Conservation (phyloP, 441 rosid genomes). For the Pelargonium exstipulatum region DNA sequence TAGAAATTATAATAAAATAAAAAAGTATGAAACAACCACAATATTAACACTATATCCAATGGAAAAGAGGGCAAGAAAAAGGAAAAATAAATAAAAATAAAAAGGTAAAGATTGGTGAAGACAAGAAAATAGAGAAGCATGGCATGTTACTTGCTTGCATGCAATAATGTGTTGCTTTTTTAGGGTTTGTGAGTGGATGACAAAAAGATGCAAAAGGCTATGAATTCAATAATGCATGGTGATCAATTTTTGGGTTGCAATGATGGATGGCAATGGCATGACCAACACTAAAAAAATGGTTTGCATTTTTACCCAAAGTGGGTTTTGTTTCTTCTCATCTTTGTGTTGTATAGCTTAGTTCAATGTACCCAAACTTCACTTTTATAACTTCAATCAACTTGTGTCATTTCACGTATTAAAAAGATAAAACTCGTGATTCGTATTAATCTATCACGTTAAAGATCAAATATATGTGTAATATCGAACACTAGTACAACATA, state of each 20-base stretch:
- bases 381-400: background rate
- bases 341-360: background rate
- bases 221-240: background rate
- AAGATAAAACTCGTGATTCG: too few relatives aligned
- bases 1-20: background rate
- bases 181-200: conserved; percentile 1
- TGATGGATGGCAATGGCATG: background rate
- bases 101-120: background rate
- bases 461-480: too few relatives aligned
- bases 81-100: too few relatives aligned
- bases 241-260: background rate
- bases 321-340: background rate
- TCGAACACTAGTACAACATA: too few relatives aligned
- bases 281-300: background rate
- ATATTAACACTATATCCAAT: background rate
- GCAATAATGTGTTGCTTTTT: background rate
- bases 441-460: too few relatives aligned
- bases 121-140: background rate
- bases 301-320: background rate
- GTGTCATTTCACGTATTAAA: background rate
- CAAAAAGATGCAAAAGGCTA: background rate
- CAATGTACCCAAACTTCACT: background rate
- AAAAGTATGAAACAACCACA: background rate
- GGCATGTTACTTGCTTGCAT: background rate
- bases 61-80: background rate